Evolutionary conservation across 2,329 filamentous ascomycete genomes (phyloP).

Genomic region (Aspergillus neoniger): DNA sequence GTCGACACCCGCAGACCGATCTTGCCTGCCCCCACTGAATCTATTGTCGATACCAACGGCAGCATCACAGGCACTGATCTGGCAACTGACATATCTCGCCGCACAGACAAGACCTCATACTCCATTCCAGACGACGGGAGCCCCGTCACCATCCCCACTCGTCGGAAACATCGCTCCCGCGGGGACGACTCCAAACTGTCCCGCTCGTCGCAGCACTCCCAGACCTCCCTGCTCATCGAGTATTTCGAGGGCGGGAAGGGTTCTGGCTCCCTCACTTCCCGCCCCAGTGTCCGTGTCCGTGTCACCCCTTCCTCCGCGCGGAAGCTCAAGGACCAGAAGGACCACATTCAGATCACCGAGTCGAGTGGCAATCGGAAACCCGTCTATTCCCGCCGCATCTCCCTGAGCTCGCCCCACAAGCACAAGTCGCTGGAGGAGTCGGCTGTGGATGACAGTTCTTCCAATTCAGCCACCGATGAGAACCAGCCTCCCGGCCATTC

Average conservation of each 20-base stretch:
- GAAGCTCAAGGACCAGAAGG: conserved; percentile 58
- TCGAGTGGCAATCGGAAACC: conserved; percentile 72
- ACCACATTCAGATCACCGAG: conserved; percentile 85
- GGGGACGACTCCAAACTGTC: conserved; percentile 56
- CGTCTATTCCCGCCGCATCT: conserved; percentile 68
- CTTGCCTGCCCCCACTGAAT: conserved; percentile 54
- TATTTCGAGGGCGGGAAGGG: conserved; percentile 82
- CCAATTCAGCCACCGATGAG: conserved; percentile 76
- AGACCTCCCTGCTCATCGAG: conserved; percentile 90
- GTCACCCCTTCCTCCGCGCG: conserved; percentile 73
- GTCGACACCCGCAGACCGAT: conserved; percentile 51
- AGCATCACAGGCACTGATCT: conserved; percentile 50
- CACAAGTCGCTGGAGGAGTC: conserved; percentile 36
- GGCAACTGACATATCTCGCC: conserved; percentile 53
- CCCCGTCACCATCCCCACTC: conserved; percentile 85
- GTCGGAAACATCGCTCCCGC: conserved; percentile 54
- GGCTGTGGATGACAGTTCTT: conserved; percentile 67
- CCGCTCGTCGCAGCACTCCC: conserved; percentile 63
- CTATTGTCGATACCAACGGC: conserved; percentile 48
- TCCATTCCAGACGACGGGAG: conserved; percentile 61
- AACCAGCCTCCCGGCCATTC: conserved; percentile 69
- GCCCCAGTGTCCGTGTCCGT: conserved; percentile 78
- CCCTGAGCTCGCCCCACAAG: conserved; percentile 53
- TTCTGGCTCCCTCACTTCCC: conserved; percentile 59
- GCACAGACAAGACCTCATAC: conserved; percentile 53